phyloP scores from a whole-genome alignment of 164 flowering plant species.

The Warburgia ugandensis region DNA sequence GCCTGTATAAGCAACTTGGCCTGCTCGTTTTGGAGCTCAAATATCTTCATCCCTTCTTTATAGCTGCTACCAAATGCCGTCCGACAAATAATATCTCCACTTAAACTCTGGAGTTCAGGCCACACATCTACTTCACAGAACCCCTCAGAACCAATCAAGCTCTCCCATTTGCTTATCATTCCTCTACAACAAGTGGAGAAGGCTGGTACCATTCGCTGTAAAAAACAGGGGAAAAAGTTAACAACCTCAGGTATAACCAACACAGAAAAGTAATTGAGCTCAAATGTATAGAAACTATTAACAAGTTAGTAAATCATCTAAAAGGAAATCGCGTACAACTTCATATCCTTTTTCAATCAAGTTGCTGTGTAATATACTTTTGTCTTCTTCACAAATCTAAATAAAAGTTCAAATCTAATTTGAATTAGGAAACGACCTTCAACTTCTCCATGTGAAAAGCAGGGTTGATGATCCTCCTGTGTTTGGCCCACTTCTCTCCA shows the following conservation, averaged over 20 bases:
- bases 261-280: too few species aligned
- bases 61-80: slow-evolving; percentile 18
- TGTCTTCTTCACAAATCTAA: too few species aligned
- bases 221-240: too few species aligned
- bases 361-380: too few species aligned
- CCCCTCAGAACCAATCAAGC: slow-evolving; percentile 1
- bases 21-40: slow-evolving; percentile 8
- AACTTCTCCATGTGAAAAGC: slow-evolving; percentile 24
- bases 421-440: too few species aligned
- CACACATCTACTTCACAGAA: slow-evolving; percentile 20
- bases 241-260: too few species aligned
- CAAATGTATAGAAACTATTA: too few species aligned
- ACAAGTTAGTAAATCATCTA: too few species aligned
- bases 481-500: slow-evolving; percentile 26
- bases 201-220: slow-evolving; percentile 19
- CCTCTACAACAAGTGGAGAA: slow-evolving; percentile 13
- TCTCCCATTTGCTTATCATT: slow-evolving; percentile 17
- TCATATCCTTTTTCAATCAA: too few species aligned
- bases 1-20: slow-evolving; percentile 1
- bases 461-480: slow-evolving; percentile 24
- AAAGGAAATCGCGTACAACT: too few species aligned
- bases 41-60: slow-evolving; percentile 12
- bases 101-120: slow-evolving; percentile 8
- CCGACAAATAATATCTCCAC: slow-evolving; percentile 13
- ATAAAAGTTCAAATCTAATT: too few species aligned